Evolutionary conservation across 345 rosid species (phyloP).

Genomic region (Capsella bursapastoris): DNA sequence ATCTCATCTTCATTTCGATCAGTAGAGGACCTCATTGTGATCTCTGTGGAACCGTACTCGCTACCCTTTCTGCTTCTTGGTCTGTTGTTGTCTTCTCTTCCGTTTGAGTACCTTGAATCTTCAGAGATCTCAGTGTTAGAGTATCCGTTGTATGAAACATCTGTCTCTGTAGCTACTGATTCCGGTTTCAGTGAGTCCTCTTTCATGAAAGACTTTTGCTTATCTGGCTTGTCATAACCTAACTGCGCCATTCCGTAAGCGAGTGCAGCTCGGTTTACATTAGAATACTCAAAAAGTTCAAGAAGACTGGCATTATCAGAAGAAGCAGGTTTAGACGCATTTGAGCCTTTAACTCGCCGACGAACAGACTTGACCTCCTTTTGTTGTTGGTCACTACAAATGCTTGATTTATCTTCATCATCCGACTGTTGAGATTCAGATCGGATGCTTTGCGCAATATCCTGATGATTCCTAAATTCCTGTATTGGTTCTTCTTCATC

Average conservation of each 20-base stretch:
- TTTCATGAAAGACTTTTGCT: constrained; percentile 43
- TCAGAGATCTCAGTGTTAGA: constrained; percentile 51
- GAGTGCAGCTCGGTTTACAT: constrained; percentile 43
- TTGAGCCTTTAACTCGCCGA: constrained; percentile 24
- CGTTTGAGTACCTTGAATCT: constrained; percentile 49
- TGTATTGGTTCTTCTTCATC: constrained; percentile 39
- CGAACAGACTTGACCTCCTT: constrained; percentile 42
- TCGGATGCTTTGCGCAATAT: constrained; percentile 25
- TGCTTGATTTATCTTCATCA: constrained; percentile 41
- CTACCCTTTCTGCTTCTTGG: constrained; percentile 45
- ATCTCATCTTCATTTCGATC: constrained; percentile 43
- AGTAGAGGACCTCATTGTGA: constrained; percentile 50
- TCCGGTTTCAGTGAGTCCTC: constrained; percentile 50
- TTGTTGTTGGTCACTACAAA: constrained; percentile 32
- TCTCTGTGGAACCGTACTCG: constrained; percentile 50
- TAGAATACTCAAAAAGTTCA: constrained; percentile 46
- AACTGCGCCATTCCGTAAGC: constrained; percentile 46
- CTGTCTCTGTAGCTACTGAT: constrained; percentile 53
- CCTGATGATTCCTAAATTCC: constrained; percentile 25
- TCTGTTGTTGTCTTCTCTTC: constrained; percentile 52
- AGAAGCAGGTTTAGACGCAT: constrained; percentile 19
- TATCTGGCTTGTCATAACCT: constrained; percentile 31
- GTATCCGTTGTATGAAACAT: constrained; percentile 53
- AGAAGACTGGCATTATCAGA: constrained; percentile 38
- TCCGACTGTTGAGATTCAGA: constrained; percentile 46